Evolutionary conservation across 257 asterid genomes (phyloP).

Genomic region (Cruciata laevipes): DNA sequence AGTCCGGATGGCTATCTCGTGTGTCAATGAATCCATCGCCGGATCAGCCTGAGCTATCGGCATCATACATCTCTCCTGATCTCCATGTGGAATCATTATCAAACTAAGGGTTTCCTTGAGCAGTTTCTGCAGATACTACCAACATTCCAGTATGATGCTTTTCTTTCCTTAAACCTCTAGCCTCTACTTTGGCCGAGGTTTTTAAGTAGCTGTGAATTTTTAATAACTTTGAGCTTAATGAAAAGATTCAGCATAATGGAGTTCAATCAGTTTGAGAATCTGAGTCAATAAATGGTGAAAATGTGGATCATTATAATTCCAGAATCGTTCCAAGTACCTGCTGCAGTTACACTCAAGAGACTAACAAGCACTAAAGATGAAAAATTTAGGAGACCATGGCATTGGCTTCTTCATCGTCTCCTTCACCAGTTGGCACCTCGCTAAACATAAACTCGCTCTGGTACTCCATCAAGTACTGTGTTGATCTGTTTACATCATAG

Average conservation of each 20-base stretch:
- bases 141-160: conserved; percentile 45
- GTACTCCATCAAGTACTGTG: conserved; percentile 85
- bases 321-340: background rate
- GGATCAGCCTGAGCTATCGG: conserved; percentile 73
- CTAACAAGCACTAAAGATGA: background rate
- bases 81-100: conserved; percentile 97
- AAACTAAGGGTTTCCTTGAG: conserved; percentile 94
- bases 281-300: no score
- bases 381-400: conserved; percentile 51
- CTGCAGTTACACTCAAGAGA: no score
- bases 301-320: background rate
- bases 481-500: conserved; percentile 78
- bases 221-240: conserved; percentile 8
- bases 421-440: conserved; percentile 53
- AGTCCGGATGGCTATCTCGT: conserved; percentile 84
- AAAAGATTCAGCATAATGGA: conserved; percentile 36
- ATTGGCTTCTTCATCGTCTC: conserved; percentile 40
- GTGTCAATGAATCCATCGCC: conserved; percentile 73
- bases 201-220: background rate
- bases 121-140: conserved; percentile 97
- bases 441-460: conserved; percentile 85
- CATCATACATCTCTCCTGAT: conserved; percentile 80
- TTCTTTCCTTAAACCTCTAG: background rate
- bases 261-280: no score
- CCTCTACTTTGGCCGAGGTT: background rate